Evolutionary conservation across 2,329 filamentous ascomycete species (phyloP), one percentile per base, ranked within the genome.

Genomic region (Septoria petroselini): DNA sequence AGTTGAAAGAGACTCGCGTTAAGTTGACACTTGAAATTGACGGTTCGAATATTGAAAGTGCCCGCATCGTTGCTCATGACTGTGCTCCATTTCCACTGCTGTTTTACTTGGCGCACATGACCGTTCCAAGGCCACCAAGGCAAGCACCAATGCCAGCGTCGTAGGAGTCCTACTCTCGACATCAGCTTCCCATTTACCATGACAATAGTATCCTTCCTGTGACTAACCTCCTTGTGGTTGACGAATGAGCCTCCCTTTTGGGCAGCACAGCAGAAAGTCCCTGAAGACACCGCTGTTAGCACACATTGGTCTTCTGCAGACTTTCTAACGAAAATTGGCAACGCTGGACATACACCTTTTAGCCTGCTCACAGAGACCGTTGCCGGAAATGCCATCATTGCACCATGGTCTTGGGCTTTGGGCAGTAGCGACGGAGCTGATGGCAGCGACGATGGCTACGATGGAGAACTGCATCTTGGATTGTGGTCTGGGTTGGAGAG

Each of bases 131-230:
- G 11, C 42, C 42, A 35, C 41, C 41, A 6, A 35, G 18, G 18
- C 41, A 45, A 12, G 42, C 42, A 30, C 42, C 33, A 37, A 38
- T 17, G 34, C 42, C 42, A 45, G 42, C 42, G 15, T 45, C 42
- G 30, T 45, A 37, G 8, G 42, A 17, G 21, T 45, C 31, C 42
- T 45, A 12, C 4, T 5, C 12, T 18, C n/a, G 15, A n/a, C 5
- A 18, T 45, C 30, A 45, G 41, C 30, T 18, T 34, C 15, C 4
- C 12, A 12, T 15, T n/a, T 33, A 5, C 30, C 30, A 33, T 12
- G 12, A 7, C 7, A 30, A 30, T 30, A 30, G 11, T 5, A 2
- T 40, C 15, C 14, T 11, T 2, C 12, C 3, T 6, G 6, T 17
- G 2, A 37, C 41, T 45, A 23, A 45, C 29, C 30, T 45, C 41